phyloP scores from a whole-genome alignment of 1,284 basidiomycete genomes.

The Tilletia caries region DNA sequence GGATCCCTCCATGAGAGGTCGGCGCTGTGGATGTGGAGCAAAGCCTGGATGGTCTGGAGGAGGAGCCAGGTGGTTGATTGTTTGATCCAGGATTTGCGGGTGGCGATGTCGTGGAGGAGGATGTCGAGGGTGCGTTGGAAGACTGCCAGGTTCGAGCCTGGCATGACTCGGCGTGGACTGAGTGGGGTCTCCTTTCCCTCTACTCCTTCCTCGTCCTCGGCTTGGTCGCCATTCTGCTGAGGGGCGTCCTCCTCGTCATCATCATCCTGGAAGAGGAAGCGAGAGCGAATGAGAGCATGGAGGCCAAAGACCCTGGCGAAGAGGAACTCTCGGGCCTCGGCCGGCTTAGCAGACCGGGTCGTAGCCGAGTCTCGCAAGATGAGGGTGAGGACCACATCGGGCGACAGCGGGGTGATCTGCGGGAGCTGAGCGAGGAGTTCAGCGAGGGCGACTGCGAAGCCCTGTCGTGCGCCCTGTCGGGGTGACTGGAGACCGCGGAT shows the following conservation, averaged over 20 bases:
- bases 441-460: conserved; percentile 91
- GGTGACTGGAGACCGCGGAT: conserved; percentile 75
- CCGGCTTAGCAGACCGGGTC: conserved; percentile 64
- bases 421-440: conserved; percentile 57
- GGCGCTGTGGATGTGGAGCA: conserved; percentile 12
- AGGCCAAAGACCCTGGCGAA: conserved; percentile 92
- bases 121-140: conserved; percentile 67
- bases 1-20: conserved; percentile 27
- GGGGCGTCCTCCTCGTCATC: background rate
- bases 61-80: conserved; percentile 14
- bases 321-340: conserved; percentile 85
- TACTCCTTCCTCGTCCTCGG: conserved; percentile 35
- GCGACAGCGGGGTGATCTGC: conserved; percentile 73
- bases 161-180: background rate
- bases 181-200: conserved; percentile 54
- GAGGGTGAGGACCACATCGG: conserved; percentile 51
- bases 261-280: conserved; percentile 64
- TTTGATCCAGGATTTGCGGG: conserved; percentile 5
- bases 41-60: conserved; percentile 15
- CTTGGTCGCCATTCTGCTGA: conserved; percentile 24
- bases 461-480: conserved; percentile 84
- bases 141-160: conserved; percentile 57
- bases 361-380: conserved; percentile 41
- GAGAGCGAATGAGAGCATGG: conserved; percentile 56
- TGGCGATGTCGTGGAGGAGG: conserved; percentile 57